These are phyloP conservation scores for Blastobotrys persicus DNA, from an alignment of 1,139 yeast species.

Conservation along the genomic window DNA sequence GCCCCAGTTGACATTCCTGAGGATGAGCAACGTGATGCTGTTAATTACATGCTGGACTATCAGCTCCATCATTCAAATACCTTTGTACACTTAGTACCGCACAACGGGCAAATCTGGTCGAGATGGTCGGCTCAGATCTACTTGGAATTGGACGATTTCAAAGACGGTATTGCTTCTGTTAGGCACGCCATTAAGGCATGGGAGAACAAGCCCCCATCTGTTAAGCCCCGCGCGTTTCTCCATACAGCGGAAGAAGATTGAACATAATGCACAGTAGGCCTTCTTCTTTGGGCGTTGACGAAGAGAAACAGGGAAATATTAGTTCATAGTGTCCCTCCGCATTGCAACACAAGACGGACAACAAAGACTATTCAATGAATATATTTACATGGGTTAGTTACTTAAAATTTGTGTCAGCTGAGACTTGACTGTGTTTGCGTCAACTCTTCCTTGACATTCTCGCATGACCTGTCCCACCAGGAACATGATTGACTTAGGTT, in stretches of 20 bases:
- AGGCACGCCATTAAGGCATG: constrained; percentile 23
- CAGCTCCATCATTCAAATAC: constrained; percentile 40
- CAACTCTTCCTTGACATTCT: constrained; percentile 56
- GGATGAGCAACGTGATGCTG: constrained; percentile 16
- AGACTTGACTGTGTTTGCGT: constrained; percentile 23
- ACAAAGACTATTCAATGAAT: neutral
- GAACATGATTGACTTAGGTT: constrained; percentile 62
- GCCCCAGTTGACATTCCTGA: constrained; percentile 37
- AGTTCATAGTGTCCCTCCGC: too few species aligned
- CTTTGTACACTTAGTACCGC: constrained; percentile 47
- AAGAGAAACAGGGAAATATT: neutral
- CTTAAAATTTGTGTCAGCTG: constrained; percentile 4
- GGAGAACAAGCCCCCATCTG: neutral
- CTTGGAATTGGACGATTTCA: constrained; percentile 55
- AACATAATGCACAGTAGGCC: too few species aligned
- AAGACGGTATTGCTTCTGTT: constrained; percentile 42
- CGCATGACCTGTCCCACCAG: constrained; percentile 86
- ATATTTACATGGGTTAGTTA: constrained; percentile 2
- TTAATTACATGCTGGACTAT: constrained; percentile 21
- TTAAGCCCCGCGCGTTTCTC: neutral
- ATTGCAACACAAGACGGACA: too few species aligned
- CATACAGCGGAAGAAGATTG: neutral
- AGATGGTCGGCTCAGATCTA: constrained; percentile 63
- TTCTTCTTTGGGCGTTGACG: neutral
- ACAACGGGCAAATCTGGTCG: constrained; percentile 45